Percentiles rank a stretch among this genome's conserved stretches.
Evolutionary conservation across 225 moss, liverwort and hornwort species (phyloP).

Genomic region (Physcomitrium patens): DNA sequence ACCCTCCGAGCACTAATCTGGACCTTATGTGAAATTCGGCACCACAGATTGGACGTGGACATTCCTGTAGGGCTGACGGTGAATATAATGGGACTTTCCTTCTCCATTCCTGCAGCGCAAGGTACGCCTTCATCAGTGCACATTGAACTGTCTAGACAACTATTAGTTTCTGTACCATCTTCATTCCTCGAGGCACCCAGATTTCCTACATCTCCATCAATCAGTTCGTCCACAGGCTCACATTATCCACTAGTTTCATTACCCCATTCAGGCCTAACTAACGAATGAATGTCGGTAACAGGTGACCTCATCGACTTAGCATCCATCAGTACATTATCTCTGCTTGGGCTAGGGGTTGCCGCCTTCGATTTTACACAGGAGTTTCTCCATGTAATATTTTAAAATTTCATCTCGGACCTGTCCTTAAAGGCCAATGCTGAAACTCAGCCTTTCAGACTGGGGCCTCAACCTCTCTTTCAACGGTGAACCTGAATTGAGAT

Average conservation of each 20-base stretch:
- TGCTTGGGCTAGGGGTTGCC: conserved; percentile 41
- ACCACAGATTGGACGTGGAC: conserved; percentile 40
- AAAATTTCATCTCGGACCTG: conserved; percentile 22
- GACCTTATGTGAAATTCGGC: conserved; percentile 55
- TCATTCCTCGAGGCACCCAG: conserved; percentile 45
- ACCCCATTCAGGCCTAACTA: conserved; percentile 37
- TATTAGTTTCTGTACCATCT: conserved; percentile 40
- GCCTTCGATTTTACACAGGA: conserved; percentile 27
- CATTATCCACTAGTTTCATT: conserved; percentile 35
- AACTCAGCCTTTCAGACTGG: conserved; percentile 40
- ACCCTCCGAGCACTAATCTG: conserved; percentile 38
- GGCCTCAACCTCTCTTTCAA: conserved; percentile 32
- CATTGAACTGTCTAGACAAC: conserved; percentile 41
- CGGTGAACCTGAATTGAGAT: conserved; percentile 60
- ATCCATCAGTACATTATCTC: conserved; percentile 60
- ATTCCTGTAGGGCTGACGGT: conserved; percentile 61
- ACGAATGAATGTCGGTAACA: conserved; percentile 37
- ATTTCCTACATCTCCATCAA: background rate
- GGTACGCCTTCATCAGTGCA: conserved; percentile 45
- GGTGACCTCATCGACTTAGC: conserved; percentile 54
- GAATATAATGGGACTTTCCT: conserved; percentile 59
- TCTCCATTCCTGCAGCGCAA: conserved; percentile 51
- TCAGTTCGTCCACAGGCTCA: conserved; percentile 33
- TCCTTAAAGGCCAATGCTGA: conserved; percentile 40
- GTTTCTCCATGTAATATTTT: conserved; percentile 32